phyloP scores from a whole-genome alignment of 208 protist species.

The Leishmania tropica region DNA sequence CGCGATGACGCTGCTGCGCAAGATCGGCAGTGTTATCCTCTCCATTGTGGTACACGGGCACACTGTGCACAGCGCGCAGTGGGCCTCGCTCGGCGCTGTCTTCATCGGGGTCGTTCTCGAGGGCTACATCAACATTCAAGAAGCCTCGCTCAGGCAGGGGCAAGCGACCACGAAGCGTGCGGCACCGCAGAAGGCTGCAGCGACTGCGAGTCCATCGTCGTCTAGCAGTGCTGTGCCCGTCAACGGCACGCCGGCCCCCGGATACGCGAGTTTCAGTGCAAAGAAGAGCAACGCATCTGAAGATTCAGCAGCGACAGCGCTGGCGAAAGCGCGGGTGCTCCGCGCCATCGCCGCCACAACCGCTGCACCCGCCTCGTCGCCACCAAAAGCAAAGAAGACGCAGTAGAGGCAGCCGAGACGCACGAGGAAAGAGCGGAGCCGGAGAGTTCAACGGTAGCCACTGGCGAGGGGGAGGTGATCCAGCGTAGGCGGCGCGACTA shows the following conservation, averaged over 20 bases:
- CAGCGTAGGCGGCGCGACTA: background rate
- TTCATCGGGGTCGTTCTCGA: slow-evolving; percentile 69
- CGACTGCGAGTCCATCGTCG: background rate
- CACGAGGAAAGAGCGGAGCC: background rate
- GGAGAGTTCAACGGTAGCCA: background rate
- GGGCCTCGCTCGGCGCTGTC: slow-evolving; percentile 51
- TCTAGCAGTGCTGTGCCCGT: background rate
- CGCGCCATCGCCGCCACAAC: background rate
- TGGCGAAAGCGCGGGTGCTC: too few relatives aligned
- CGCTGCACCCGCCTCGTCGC: background rate
- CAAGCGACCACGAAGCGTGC: background rate
- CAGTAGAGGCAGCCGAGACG: background rate
- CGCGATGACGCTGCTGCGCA: slow-evolving; percentile 83
- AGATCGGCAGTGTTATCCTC: slow-evolving; percentile 74
- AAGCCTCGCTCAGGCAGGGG: slow-evolving; percentile 16
- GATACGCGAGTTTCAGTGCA: background rate
- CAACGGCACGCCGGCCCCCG: background rate
- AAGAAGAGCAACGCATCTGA: background rate
- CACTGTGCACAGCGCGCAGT: slow-evolving; percentile 51
- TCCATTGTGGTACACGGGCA: slow-evolving; percentile 82
- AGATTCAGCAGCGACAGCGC: background rate
- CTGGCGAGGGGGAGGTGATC: too few relatives aligned
- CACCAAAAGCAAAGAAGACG: background rate
- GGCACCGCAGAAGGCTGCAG: background rate
- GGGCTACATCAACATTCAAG: slow-evolving; percentile 41